These are phyloP conservation scores for Nicotiana tabacum DNA, from an alignment of 257 asterid species.

Conservation along the genomic window DNA sequence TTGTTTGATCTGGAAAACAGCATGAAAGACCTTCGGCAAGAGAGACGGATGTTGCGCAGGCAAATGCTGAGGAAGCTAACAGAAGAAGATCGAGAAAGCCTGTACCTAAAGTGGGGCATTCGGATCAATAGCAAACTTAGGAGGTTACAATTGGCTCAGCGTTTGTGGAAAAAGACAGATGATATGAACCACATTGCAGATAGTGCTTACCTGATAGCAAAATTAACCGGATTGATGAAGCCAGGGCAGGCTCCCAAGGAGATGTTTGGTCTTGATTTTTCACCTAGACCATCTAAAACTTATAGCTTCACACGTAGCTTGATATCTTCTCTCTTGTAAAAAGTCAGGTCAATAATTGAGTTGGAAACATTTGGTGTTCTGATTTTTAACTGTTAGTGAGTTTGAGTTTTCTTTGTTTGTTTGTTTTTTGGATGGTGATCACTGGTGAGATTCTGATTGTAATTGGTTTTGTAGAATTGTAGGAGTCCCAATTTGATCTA, in stretches of 20 bases:
- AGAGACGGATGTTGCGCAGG: conserved; percentile 65
- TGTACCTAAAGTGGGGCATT: conserved; percentile 79
- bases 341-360: not conserved
- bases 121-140: conserved; percentile 59
- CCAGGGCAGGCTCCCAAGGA: conserved; percentile 64
- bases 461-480: not conserved
- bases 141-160: conserved; percentile 65
- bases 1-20: conserved; percentile 33
- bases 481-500: conserved; percentile 5
- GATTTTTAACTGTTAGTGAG: conserved; percentile 4
- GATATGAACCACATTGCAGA: conserved; percentile 68
- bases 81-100: conserved; percentile 65
- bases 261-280: conserved; percentile 79
- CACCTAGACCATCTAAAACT: conserved; percentile 49
- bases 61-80: conserved; percentile 72
- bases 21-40: conserved; percentile 57
- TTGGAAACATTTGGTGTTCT: conserved; percentile 4
- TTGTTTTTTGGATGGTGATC: not conserved
- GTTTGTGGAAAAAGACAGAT: conserved; percentile 60
- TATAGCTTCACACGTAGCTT: conserved; percentile 59
- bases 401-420: not conserved
- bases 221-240: conserved; percentile 56
- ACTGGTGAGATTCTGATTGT: conserved; percentile 7
- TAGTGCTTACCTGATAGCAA: conserved; percentile 71
- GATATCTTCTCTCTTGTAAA: conserved; percentile 47